phyloP scores from a whole-genome alignment of 495 filamentous ascomycete genomes.

The Acidomyces sp. region DNA sequence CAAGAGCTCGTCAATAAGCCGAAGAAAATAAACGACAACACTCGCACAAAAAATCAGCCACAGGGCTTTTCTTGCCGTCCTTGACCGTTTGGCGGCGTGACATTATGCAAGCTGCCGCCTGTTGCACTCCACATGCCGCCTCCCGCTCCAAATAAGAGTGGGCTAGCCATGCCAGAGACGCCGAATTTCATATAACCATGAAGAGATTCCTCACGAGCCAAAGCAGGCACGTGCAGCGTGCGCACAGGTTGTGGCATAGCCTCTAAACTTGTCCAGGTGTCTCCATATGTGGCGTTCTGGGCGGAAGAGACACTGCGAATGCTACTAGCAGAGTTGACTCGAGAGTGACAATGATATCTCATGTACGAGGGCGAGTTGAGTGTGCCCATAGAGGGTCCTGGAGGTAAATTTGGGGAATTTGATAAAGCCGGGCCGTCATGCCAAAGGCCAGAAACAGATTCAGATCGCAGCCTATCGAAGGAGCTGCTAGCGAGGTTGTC shows the following conservation, averaged over 20 bases:
- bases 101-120: background rate
- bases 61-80: too few species aligned
- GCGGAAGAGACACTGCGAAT: constrained; percentile 13
- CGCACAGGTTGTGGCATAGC: background rate
- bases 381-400: constrained; percentile 13
- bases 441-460: constrained; percentile 12
- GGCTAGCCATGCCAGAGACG: constrained; percentile 3
- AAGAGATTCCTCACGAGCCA: background rate
- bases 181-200: constrained; percentile 8
- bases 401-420: constrained; percentile 6
- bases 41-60: too few species aligned
- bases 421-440: constrained; percentile 3
- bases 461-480: constrained; percentile 5
- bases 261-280: constrained; percentile 8
- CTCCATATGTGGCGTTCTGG: constrained; percentile 3
- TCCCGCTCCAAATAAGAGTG: constrained; percentile 16
- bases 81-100: constrained; percentile 5
- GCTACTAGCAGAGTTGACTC: constrained; percentile 15
- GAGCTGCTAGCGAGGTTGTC: background rate
- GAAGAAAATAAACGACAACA: too few species aligned
- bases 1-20: too few species aligned
- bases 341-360: constrained; percentile 8
- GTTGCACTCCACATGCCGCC: constrained; percentile 14
- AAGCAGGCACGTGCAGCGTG: background rate
- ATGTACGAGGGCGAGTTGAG: constrained; percentile 6